Evolutionary conservation across 495 filamentous ascomycete species (phyloP).

Genomic region (Daldinia childiae): DNA sequence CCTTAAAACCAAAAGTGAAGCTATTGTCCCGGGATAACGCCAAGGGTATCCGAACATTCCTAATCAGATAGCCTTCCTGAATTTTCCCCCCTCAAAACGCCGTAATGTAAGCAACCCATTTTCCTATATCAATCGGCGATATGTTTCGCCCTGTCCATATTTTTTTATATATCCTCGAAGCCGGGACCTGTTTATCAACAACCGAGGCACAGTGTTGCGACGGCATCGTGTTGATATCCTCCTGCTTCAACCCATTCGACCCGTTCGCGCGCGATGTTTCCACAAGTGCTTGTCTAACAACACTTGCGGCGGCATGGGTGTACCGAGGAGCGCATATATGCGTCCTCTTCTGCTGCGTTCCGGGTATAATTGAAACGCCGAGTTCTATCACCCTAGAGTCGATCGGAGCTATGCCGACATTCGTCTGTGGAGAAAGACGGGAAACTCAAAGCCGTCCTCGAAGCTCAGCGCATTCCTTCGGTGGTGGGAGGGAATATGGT

Average conservation of each 20-base stretch:
- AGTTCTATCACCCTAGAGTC: neutral
- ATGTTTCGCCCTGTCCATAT: neutral
- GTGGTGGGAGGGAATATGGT: conserved; percentile 35
- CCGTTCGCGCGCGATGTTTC: neutral
- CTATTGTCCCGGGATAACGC: neutral
- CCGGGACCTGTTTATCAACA: neutral
- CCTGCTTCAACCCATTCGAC: neutral
- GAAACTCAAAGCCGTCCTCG: conserved; percentile 39
- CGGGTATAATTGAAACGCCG: neutral
- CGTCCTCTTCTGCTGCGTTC: neutral
- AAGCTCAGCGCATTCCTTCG: conserved; percentile 40
- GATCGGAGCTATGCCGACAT: conserved; percentile 18
- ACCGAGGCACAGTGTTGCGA: neutral
- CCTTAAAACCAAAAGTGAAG: neutral
- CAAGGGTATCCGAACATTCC: neutral
- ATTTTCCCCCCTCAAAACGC: conserved; percentile 10
- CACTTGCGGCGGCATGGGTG: neutral
- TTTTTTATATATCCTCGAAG: neutral
- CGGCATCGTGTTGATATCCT: neutral
- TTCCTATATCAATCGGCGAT: neutral
- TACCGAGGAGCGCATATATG: neutral
- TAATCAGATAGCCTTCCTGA: neutral
- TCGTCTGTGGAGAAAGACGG: conserved; percentile 36
- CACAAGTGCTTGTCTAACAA: neutral
- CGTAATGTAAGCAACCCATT: conserved; percentile 1